Evolutionary conservation across 2,329 filamentous ascomycete species (phyloP), one percentile per base, ranked within the genome.

Genomic region (Dryadomyces quercivorus): DNA sequence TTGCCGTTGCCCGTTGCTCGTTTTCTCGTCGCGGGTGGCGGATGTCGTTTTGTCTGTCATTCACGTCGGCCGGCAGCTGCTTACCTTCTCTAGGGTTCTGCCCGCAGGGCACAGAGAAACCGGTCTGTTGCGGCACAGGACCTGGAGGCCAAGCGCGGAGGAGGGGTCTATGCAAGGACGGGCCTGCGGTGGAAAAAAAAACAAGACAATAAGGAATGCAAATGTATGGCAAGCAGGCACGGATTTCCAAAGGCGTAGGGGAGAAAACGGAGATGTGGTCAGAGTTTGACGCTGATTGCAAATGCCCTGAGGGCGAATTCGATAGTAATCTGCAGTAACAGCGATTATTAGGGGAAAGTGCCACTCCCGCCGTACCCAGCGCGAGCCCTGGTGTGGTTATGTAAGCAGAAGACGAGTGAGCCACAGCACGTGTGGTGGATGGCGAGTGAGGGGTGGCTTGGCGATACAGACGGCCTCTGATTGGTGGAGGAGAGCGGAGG

Each of bases 221-320:
- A 48, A 38, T 40, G 18, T 26, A 47, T 42, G 50, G 22, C 22
- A 44, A 18, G 40, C 22, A 16, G 16, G 20, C 16, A 18, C 18
- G 21, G 12, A 8, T 26, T 9, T 18, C 44, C 20, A 51, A 47
- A 44, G 42, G 36, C 22, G 43, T 9, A 51, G 20, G 21, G 3
- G 31, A 45, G 42, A 9, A 38, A 26, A n/a, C n/a, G 43, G 26
- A 31, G 53, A 31, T 43, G 50, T 55, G 54, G 54, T 16, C 52
- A 54, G 38, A 42, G 22, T 9, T 52, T 54, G 34, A 46, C 42
- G 10, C 18, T 55, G 54, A 52, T 55, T 55, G 54, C 42, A 52
- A 52, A 51, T 55, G 31, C 21, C 49, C 7, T 26, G 22, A 16
- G 50, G 45, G 36, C 42, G 49, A 51, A 31, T 55, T 51, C 44